Evolutionary conservation across 768 basidiomycete genomes (phyloP), one percentile per base, ranked within the genome.

Genomic region (Macrolepiota dolichaula): DNA sequence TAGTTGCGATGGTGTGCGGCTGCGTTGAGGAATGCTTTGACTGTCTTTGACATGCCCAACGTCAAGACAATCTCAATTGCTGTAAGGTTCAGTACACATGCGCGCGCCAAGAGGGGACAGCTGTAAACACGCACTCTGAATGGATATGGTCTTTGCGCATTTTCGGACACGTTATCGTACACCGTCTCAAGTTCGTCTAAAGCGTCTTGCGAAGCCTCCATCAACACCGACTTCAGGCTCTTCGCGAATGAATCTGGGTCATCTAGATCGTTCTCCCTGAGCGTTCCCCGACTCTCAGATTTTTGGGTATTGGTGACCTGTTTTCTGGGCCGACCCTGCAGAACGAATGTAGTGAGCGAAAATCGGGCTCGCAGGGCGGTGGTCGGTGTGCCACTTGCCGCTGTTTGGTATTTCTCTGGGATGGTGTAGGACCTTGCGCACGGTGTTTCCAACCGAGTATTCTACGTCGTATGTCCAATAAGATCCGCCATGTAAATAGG

Each of bases 161-260:
- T 92, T 77, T 92, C 96, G 9, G 92, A 91, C 19, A 98, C 89
- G 67, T 90, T 95, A 66, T 97, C 92, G 67, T 98, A 94, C 1
- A 96, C 96, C 1, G 92, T 95, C 72, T 97, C 96, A 37, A 99
- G 79, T 73, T 99, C 97, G 65, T 97, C 94, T 49, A 97, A 81
- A 17, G 98, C 92, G 69, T 98, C 96, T 70, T 96, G 91, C 55
- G 98, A 96, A 6, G 95, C 97, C 73, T 97, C 94, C 82, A 98
- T 94, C 58, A 99, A 80, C 0, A 97, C 89, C 2, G 96, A 96
- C 74, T 96, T 97, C 55, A 98, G 72, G 37, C 83, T 84, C 42
- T 81, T 77, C 9, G 91, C 86, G 68, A 92, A 91, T 15, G 88
- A 86, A 68, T 92, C 89, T 0, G 88, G 89, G 71, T 92, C 91